These are phyloP conservation scores for Tilletiaria anomala DNA, from an alignment of 1,284 basidiomycete genomes.

Conservation along the genomic window DNA sequence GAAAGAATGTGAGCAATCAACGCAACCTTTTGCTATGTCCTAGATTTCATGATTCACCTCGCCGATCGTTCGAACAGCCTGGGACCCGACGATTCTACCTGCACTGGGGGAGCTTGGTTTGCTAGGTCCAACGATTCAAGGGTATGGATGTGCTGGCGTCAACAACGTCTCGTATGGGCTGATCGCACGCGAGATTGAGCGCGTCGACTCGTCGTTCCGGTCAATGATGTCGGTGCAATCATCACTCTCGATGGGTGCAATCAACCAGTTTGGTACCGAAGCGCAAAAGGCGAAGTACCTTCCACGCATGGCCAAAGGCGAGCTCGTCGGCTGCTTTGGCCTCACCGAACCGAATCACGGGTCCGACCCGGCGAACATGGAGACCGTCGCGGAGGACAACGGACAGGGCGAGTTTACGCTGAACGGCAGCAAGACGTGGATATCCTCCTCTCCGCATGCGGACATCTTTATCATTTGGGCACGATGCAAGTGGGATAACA, in stretches of 20 bases:
- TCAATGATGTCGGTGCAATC: conserved; percentile 93
- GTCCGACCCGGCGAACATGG: conserved; percentile 84
- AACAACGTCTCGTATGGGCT: not conserved
- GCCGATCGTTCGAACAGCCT: conserved; percentile 53
- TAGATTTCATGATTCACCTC: conserved; percentile 11
- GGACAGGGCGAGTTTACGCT: conserved; percentile 66
- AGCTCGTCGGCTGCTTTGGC: conserved; percentile 83
- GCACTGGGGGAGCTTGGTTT: conserved; percentile 89
- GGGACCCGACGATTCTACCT: conserved; percentile 60
- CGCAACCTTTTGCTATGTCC: too few species aligned
- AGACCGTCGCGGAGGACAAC: conserved; percentile 70
- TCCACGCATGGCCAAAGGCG: conserved; percentile 69
- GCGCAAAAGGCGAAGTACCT: conserved; percentile 83
- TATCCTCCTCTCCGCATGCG: conserved; percentile 51
- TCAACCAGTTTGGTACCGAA: conserved; percentile 72
- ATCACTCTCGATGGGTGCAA: conserved; percentile 95
- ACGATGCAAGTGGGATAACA: conserved; percentile 80
- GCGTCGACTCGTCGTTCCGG: conserved; percentile 88
- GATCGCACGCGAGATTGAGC: conserved; percentile 81
- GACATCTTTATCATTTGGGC: conserved; percentile 88
- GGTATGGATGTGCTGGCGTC: conserved; percentile 88
- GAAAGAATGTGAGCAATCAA: too few species aligned
- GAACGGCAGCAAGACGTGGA: conserved; percentile 92
- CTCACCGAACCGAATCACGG: conserved; percentile 94
- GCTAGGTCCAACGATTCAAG: conserved; percentile 77